Percentiles rank a stretch among this genome's conserved stretches.
phyloP scores from a whole-genome alignment of 2,329 filamentous ascomycete species.

The Trichophyton benhamiae region DNA sequence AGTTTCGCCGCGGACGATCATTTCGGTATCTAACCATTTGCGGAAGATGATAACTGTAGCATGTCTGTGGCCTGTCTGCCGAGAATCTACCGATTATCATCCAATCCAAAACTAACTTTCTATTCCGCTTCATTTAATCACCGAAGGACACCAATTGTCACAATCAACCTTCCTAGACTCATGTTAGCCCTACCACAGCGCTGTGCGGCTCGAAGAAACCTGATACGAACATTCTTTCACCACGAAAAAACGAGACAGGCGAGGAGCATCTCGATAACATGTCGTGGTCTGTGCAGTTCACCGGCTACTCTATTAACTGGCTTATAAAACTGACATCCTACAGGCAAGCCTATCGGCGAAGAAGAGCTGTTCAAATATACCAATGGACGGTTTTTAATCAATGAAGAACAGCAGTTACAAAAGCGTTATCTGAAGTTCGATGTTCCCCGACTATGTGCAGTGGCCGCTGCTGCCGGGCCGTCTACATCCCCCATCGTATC shows the following conservation, averaged over 20 bases:
- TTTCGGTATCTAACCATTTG: too few relatives aligned
- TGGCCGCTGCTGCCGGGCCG: constrained; percentile 11
- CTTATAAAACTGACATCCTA: neutral
- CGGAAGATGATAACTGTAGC: too few relatives aligned
- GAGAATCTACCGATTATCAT: too few relatives aligned
- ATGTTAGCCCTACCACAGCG: neutral
- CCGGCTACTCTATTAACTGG: neutral
- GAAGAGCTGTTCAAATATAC: constrained; percentile 19
- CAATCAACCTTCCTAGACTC: too few relatives aligned
- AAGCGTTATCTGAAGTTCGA: constrained; percentile 18
- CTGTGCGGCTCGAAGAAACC: neutral
- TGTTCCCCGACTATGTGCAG: constrained; percentile 17
- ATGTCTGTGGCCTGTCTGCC: too few relatives aligned
- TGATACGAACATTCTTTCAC: neutral
- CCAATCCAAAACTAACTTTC: too few relatives aligned
- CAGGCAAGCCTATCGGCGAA: neutral
- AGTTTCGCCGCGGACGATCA: too few relatives aligned
- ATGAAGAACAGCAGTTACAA: constrained; percentile 16
- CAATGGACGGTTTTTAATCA: constrained; percentile 19
- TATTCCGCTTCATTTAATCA: too few relatives aligned
- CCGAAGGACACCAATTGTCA: too few relatives aligned
- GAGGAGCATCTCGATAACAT: neutral
- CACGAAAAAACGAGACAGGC: neutral
- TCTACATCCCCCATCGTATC: constrained; percentile 11
- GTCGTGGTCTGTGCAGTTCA: neutral